These are phyloP conservation scores for Excoecaria agallocha DNA, from an alignment of 345 rosid genomes.

Conservation along the genomic window DNA sequence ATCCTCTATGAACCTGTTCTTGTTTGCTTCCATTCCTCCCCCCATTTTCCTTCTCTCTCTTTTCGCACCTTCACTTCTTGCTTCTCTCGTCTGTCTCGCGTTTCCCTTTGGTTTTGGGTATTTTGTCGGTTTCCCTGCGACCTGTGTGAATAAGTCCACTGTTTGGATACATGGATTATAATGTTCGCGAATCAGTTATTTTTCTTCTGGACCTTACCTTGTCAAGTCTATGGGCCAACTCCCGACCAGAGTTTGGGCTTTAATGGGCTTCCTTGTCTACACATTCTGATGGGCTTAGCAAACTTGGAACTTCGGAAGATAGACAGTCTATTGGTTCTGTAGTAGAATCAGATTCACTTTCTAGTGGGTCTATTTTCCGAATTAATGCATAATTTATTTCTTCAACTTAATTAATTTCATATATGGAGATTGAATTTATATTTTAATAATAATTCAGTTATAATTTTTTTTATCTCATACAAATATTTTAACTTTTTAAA, in stretches of 20 bases:
- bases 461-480: too few relatives aligned
- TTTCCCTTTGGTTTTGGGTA: not conserved
- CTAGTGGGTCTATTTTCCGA: too few relatives aligned
- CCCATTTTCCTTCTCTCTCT: slow-evolving; percentile 47
- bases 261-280: not conserved
- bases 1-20: slow-evolving; percentile 89
- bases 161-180: not conserved
- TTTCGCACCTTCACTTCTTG: not conserved
- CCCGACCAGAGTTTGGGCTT: not conserved
- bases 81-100: not conserved
- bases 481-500: too few relatives aligned
- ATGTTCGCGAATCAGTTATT: not conserved
- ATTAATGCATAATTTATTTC: too few relatives aligned
- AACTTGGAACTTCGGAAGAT: too few relatives aligned
- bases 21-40: slow-evolving; percentile 92
- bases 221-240: not conserved
- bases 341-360: too few relatives aligned
- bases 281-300: too few relatives aligned
- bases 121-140: not conserved
- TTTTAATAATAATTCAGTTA: too few relatives aligned
- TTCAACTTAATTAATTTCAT: too few relatives aligned
- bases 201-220: too few relatives aligned
- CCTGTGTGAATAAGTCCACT: not conserved
- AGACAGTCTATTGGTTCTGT: too few relatives aligned
- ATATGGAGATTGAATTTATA: too few relatives aligned